Conservation (phyloP, 768 basidiomycete genomes). For the Myochromella boudieri region DNA sequence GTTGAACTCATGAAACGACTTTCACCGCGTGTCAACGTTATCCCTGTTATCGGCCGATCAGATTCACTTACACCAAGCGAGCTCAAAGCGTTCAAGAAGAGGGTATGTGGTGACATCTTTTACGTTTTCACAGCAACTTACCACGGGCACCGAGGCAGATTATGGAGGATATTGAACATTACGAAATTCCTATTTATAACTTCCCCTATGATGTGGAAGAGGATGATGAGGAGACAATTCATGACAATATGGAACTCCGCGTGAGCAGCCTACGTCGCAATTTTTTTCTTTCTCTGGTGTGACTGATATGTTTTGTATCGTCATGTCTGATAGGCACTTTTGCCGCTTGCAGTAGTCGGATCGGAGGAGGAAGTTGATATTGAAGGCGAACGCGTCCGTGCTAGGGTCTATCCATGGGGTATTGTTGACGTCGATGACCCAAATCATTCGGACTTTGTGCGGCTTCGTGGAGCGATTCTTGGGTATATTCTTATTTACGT, state of each 20-base stretch:
- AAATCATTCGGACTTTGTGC: slow-evolving; percentile 83
- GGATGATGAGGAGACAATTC: slow-evolving; percentile 90
- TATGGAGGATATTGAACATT: slow-evolving; percentile 92
- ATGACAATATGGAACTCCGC: slow-evolving; percentile 86
- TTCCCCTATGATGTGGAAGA: slow-evolving; percentile 94
- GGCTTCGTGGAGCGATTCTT: slow-evolving; percentile 78
- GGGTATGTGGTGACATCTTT: slow-evolving; percentile 38
- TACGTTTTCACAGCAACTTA: slow-evolving; percentile 12
- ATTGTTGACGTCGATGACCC: slow-evolving; percentile 91
- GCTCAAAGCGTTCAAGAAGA: slow-evolving; percentile 81
- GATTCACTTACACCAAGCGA: slow-evolving; percentile 85
- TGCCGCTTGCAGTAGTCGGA: slow-evolving; percentile 88
- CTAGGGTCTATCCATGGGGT: slow-evolving; percentile 90
- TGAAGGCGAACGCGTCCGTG: slow-evolving; percentile 75
- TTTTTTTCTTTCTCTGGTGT: slow-evolving; percentile 4
- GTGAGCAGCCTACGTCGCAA: too few species aligned
- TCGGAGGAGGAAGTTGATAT: slow-evolving; percentile 86
- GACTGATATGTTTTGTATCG: neutral
- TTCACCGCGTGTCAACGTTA: slow-evolving; percentile 90
- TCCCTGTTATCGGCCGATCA: slow-evolving; percentile 86
- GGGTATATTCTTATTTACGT: slow-evolving; percentile 30
- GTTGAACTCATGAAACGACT: slow-evolving; percentile 90
- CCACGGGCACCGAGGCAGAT: slow-evolving; percentile 45
- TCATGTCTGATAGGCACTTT: slow-evolving; percentile 42
- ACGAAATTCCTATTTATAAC: slow-evolving; percentile 89